Conservation (phyloP, 257 asterid species). For the Galeopsis tetrahit region DNA sequence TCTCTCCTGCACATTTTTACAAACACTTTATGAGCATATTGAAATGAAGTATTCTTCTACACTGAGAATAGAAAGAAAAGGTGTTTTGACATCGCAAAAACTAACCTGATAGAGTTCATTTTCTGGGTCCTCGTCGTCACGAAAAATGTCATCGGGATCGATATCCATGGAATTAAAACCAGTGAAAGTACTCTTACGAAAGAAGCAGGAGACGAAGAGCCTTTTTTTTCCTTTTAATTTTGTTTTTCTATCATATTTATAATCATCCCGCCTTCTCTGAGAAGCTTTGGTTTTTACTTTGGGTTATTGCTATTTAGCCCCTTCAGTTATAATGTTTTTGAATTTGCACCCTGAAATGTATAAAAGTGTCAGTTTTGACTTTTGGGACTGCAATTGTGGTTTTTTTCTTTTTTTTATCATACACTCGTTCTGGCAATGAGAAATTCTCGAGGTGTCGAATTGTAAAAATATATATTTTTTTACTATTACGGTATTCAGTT, state of each 20-base stretch:
- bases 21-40: slow-evolving; percentile 27
- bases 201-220: slow-evolving; percentile 26
- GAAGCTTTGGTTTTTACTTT: slow-evolving; percentile 24
- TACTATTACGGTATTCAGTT: too few species aligned
- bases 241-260: not conserved
- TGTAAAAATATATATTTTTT: too few species aligned
- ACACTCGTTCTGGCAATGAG: too few species aligned
- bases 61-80: not conserved
- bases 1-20: slow-evolving; percentile 59
- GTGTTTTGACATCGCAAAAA: not conserved
- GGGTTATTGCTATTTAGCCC: not conserved
- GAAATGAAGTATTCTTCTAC: not conserved
- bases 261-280: slow-evolving; percentile 18
- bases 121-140: slow-evolving; percentile 88
- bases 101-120: slow-evolving; percentile 59
- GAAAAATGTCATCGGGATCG: slow-evolving; percentile 88
- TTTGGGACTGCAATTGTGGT: too few species aligned
- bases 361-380: too few species aligned
- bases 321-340: not conserved
- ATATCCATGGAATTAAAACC: slow-evolving; percentile 58
- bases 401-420: too few species aligned
- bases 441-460: too few species aligned
- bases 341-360: not conserved
- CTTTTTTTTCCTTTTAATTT: not conserved
- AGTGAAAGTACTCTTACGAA: not conserved